Percentiles rank a stretch among this genome's conserved stretches.
phyloP scores from a whole-genome alignment of 129 eudicot species.

The Tagetes erecta region DNA sequence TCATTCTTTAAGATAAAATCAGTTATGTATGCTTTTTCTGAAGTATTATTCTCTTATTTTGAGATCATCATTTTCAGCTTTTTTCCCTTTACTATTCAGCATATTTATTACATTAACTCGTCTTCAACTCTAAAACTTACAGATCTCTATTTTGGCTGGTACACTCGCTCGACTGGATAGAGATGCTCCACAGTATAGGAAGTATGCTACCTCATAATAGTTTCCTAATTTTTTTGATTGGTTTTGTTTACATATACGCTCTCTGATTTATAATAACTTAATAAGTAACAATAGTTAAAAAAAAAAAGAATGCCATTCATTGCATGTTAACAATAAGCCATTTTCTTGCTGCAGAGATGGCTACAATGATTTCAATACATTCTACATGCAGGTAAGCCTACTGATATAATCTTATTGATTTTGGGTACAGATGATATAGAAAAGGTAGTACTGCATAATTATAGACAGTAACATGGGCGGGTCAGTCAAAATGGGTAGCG shows the following conservation, averaged over 20 bases:
- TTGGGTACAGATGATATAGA: constrained; percentile 13
- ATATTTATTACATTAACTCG: not conserved
- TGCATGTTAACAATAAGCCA: constrained; percentile 13
- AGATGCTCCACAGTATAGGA: constrained; percentile 96
- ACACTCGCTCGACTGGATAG: constrained; percentile 98
- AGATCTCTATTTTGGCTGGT: constrained; percentile 99
- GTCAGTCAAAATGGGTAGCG: not conserved
- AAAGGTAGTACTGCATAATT: not conserved
- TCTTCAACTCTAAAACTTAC: constrained; percentile 30
- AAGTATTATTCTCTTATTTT: too few species aligned
- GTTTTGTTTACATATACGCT: constrained; percentile 2
- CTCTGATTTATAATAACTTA: not conserved
- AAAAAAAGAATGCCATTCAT: not conserved
- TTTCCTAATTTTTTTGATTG: not conserved
- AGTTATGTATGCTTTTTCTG: too few species aligned
- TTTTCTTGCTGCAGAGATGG: constrained; percentile 78
- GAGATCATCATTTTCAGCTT: not conserved
- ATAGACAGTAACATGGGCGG: not conserved
- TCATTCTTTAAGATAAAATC: too few species aligned
- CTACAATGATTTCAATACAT: constrained; percentile 97
- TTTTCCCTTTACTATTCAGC: not conserved
- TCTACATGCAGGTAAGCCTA: constrained; percentile 77
- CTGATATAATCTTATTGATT: constrained; percentile 8
- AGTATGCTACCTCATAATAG: constrained; percentile 46
- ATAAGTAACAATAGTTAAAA: not conserved